These are phyloP conservation scores for Plectosphaerella plurivora DNA, from an alignment of 2,329 filamentous ascomycete genomes.

Conservation along the genomic window DNA sequence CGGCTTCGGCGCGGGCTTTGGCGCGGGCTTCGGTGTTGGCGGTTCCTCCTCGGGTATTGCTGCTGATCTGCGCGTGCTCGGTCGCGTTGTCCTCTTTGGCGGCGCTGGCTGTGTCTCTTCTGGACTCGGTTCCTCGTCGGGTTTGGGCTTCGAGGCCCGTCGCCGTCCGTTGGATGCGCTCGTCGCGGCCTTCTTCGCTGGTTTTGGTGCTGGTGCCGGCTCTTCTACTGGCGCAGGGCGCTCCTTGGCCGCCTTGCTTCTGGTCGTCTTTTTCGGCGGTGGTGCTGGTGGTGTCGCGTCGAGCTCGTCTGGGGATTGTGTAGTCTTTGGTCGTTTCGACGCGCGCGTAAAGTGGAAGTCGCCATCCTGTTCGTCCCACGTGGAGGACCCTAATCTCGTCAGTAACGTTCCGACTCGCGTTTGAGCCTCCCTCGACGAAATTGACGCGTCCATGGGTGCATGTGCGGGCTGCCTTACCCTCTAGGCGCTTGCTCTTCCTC, in stretches of 20 bases:
- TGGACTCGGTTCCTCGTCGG: slow-evolving; percentile 30
- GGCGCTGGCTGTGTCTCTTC: slow-evolving; percentile 30
- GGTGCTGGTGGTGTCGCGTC: slow-evolving; percentile 27
- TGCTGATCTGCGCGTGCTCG: slow-evolving; percentile 38
- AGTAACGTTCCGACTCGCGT: slow-evolving; percentile 7
- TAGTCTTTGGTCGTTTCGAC: slow-evolving; percentile 60
- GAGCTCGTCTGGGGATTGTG: slow-evolving; percentile 32
- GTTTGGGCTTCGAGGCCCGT: slow-evolving; percentile 32
- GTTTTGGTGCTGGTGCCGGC: slow-evolving; percentile 16
- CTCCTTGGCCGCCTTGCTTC: slow-evolving; percentile 34
- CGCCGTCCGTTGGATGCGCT: slow-evolving; percentile 12
- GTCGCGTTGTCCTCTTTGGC: slow-evolving; percentile 36
- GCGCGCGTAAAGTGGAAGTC: slow-evolving; percentile 72
- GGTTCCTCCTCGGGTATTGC: slow-evolving; percentile 27
- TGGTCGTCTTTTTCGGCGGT: slow-evolving; percentile 28
- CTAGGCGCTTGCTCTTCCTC: slow-evolving; percentile 60
- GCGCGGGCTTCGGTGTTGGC: background rate
- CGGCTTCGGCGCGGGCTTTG: slow-evolving; percentile 5
- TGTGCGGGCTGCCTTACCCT: slow-evolving; percentile 41
- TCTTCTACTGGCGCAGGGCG: slow-evolving; percentile 22
- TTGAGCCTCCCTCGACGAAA: slow-evolving; percentile 67
- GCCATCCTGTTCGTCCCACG: slow-evolving; percentile 65
- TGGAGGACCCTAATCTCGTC: slow-evolving; percentile 32
- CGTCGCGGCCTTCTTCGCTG: slow-evolving; percentile 12
- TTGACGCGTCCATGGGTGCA: slow-evolving; percentile 28